These are phyloP conservation scores for Babesia sp. DNA, from an alignment of 169 alveolate species.

Conservation along the genomic window DNA sequence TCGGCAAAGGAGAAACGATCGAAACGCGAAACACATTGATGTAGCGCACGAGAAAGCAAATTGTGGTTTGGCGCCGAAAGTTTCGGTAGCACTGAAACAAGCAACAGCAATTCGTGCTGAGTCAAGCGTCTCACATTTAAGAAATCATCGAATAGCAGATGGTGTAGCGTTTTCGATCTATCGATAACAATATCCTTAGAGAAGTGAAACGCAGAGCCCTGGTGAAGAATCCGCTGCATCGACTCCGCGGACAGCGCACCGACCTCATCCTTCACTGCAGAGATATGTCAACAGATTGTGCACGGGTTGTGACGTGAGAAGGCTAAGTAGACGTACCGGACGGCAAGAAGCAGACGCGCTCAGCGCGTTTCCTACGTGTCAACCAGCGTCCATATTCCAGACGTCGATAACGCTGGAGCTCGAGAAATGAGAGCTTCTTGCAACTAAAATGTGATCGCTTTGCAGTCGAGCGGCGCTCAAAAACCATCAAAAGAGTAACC, in stretches of 20 bases:
- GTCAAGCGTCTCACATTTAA: conserved; percentile 20
- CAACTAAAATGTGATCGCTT: conserved; percentile 47
- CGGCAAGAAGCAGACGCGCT: conserved; percentile 42
- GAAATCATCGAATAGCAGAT: conserved; percentile 37
- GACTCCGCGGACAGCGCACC: conserved; percentile 43
- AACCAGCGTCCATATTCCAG: conserved; percentile 37
- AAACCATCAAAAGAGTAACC: conserved; percentile 19
- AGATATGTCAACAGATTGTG: not conserved
- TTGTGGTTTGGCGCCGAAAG: conserved; percentile 9
- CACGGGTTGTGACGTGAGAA: not conserved
- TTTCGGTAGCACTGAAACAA: conserved; percentile 21
- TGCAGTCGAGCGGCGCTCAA: conserved; percentile 31
- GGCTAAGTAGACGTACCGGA: conserved; percentile 27
- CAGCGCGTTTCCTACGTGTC: conserved; percentile 56
- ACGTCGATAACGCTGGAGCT: conserved; percentile 39
- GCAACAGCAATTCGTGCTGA: conserved; percentile 27
- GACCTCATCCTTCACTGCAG: conserved; percentile 53
- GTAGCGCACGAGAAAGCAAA: conserved; percentile 24
- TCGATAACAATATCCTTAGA: conserved; percentile 11
- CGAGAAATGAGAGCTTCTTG: conserved; percentile 61
- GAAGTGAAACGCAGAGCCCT: conserved; percentile 63
- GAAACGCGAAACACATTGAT: conserved; percentile 17
- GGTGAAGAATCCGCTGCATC: conserved; percentile 59
- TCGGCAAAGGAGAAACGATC: conserved; percentile 3
- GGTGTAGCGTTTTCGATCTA: conserved; percentile 6